Evolutionary conservation across 768 basidiomycete species (phyloP).

Genomic region (Pisolithus orientalis): DNA sequence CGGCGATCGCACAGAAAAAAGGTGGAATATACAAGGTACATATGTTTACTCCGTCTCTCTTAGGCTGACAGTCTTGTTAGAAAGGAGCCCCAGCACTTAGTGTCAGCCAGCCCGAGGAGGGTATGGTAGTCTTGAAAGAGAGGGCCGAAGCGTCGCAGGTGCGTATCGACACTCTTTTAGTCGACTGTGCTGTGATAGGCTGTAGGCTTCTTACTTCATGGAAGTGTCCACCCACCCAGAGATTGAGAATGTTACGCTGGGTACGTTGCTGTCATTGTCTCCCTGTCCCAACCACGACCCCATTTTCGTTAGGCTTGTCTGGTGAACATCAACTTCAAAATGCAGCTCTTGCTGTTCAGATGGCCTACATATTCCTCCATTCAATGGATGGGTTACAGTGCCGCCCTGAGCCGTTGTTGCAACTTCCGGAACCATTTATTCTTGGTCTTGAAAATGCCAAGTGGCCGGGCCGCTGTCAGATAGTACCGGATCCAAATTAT

Average conservation of each 20-base stretch:
- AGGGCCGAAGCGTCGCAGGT: conserved; percentile 67
- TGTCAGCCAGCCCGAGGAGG: conserved; percentile 68
- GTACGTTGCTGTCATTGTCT: conserved; percentile 26
- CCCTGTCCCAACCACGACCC: conserved; percentile 1
- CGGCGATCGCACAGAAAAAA: conserved; percentile 92
- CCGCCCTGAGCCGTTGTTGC: conserved; percentile 5
- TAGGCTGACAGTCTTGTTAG: conserved; percentile 28
- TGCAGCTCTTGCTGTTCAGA: conserved; percentile 75
- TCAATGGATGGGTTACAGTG: conserved; percentile 15
- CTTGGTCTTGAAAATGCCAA: conserved; percentile 61
- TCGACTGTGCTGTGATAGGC: neutral
- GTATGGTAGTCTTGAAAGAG: conserved; percentile 56
- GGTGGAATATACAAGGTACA: conserved; percentile 92
- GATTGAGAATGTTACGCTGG: conserved; percentile 47
- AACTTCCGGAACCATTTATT: conserved; percentile 49
- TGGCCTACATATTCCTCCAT: conserved; percentile 61
- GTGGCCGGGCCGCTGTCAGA: conserved; percentile 97
- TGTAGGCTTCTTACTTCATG: conserved; percentile 62
- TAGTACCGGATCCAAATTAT: conserved; percentile 54
- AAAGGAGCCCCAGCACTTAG: conserved; percentile 83
- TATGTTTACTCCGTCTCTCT: neutral
- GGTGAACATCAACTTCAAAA: conserved; percentile 86
- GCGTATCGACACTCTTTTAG: conserved; percentile 4
- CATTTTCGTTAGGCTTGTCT: conserved; percentile 54
- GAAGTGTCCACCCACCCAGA: conserved; percentile 46